A percentile compares a stretch with the other conserved stretches of the same genome.
Conservation (phyloP, 495 filamentous ascomycete species). For the Penicillium atrosanguineum region DNA sequence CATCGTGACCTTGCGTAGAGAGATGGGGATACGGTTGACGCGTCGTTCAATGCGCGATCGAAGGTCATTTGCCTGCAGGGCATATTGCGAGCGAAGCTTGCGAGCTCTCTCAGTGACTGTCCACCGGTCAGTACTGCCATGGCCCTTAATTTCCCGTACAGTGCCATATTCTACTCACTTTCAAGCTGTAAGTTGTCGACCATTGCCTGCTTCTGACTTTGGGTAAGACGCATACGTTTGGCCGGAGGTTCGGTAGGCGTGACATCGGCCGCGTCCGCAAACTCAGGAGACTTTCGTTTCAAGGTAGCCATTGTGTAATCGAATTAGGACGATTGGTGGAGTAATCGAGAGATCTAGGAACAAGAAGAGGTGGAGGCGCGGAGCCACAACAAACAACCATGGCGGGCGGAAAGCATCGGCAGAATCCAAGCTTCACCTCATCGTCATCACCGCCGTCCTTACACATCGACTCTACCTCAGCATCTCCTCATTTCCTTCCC, state of each 20-base stretch:
- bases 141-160: background rate
- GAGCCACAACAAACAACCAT: conserved; percentile 31
- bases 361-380: conserved; percentile 18
- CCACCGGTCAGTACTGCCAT: background rate
- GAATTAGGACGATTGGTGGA: conserved; percentile 3
- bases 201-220: conserved; percentile 80
- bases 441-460: conserved; percentile 22
- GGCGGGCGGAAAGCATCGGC: conserved; percentile 18
- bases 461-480: conserved; percentile 13
- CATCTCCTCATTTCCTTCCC: conserved; percentile 12
- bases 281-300: conserved; percentile 60
- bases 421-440: conserved; percentile 29
- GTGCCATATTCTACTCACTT: conserved; percentile 53
- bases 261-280: conserved; percentile 27
- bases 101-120: conserved; percentile 88
- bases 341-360: conserved; percentile 12
- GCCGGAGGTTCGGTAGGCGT: conserved; percentile 57
- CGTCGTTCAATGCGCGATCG: conserved; percentile 88
- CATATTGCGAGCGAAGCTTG: conserved; percentile 88
- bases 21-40: conserved; percentile 85
- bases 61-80: conserved; percentile 79
- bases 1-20: conserved; percentile 78
- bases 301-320: conserved; percentile 50
- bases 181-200: conserved; percentile 93
- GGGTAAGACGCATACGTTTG: conserved; percentile 64